phyloP scores from a whole-genome alignment of 2,329 filamentous ascomycete genomes.

The Beauveria sp. region DNA sequence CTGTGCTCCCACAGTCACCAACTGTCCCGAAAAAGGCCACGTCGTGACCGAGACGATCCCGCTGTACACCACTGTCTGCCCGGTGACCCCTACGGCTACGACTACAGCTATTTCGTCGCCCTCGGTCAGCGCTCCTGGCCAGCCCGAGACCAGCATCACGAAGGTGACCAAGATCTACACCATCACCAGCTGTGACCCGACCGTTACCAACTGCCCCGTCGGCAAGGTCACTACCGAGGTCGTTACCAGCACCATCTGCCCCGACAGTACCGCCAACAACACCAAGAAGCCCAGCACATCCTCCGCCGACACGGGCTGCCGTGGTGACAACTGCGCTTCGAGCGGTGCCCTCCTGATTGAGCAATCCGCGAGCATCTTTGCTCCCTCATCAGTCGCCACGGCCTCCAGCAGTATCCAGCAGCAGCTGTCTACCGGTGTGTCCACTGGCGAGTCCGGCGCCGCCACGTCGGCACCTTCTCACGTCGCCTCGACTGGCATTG shows the following conservation, averaged over 20 bases:
- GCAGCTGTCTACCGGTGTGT: not conserved
- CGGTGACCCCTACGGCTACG: not conserved
- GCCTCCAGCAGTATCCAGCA: not conserved
- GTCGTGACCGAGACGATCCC: conserved; percentile 10
- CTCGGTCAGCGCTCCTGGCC: not conserved
- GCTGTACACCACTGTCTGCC: conserved; percentile 7
- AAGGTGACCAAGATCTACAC: conserved; percentile 19
- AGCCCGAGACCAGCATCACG: conserved; percentile 14
- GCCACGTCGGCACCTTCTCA: not conserved
- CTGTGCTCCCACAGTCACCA: conserved; percentile 21
- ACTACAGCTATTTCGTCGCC: not conserved
- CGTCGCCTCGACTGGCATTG: not conserved
- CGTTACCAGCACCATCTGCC: conserved; percentile 1
- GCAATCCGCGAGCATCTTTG: not conserved
- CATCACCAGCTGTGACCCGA: conserved; percentile 24
- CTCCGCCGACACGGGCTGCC: not conserved
- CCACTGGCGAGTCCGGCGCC: not conserved
- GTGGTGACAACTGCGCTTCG: not conserved
- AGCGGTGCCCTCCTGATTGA: not conserved
- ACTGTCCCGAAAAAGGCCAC: conserved; percentile 20
- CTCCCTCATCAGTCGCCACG: not conserved
- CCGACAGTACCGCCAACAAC: not conserved
- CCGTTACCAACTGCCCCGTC: conserved; percentile 23
- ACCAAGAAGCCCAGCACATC: not conserved
- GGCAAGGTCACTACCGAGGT: conserved; percentile 22